Conservation (phyloP, 495 filamentous ascomycete genomes). For the Sordaria brevicollis region DNA sequence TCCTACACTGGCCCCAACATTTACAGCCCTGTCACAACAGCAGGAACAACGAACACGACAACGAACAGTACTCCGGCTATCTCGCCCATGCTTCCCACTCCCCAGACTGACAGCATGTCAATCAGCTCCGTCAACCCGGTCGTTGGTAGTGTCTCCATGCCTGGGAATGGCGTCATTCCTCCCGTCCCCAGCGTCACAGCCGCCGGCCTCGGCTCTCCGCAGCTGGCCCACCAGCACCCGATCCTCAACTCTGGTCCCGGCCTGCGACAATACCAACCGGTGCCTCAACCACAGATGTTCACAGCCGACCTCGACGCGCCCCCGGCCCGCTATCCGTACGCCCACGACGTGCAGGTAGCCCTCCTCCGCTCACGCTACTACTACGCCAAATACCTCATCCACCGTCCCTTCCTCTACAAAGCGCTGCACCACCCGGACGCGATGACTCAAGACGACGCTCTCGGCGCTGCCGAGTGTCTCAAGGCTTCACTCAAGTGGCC, state of each 20-base stretch:
- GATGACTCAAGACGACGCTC: slow-evolving; percentile 41
- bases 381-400: slow-evolving; percentile 47
- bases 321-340: slow-evolving; percentile 33
- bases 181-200: neutral
- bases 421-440: slow-evolving; percentile 45
- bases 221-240: neutral
- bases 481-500: slow-evolving; percentile 45
- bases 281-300: slow-evolving; percentile 27
- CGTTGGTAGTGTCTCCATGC: neutral
- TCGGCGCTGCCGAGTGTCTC: slow-evolving; percentile 42
- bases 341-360: slow-evolving; percentile 44
- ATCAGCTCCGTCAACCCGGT: neutral
- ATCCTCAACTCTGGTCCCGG: neutral
- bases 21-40: slow-evolving; percentile 14
- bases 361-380: slow-evolving; percentile 48
- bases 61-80: neutral
- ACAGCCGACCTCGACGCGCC: slow-evolving; percentile 36
- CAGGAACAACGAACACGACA: slow-evolving; percentile 2
- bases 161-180: neutral
- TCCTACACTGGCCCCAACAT: slow-evolving; percentile 11
- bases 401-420: slow-evolving; percentile 52
- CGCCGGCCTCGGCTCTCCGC: slow-evolving; percentile 1
- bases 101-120: neutral
- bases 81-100: neutral
- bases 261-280: neutral